Percentiles rank a stretch among this genome's conserved stretches.
These are phyloP conservation scores for sorghum (Sorghum bicolor) DNA, from an alignment of 176 grass and related monocot genomes.

Conservation along the genomic window Sorghum_bicolor_NCBIv3 NC_012873.2:54075001-54075500, in stretches of 20 bases:
- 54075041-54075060: slow-evolving; percentile 27
- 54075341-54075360: neutral
- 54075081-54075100: slow-evolving; percentile 1
- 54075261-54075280: neutral
- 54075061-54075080: slow-evolving; percentile 14
- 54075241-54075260: neutral
- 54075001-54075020: slow-evolving; percentile 31
- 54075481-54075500: neutral
- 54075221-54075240: slow-evolving; percentile 31
- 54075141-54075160: slow-evolving; percentile 1
- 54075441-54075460: neutral
- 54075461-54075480: neutral
- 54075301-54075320: neutral
- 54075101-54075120: neutral
- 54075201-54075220: slow-evolving; percentile 21
- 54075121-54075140: slow-evolving; percentile 6
- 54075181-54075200: slow-evolving; percentile 16
- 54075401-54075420: neutral
- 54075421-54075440: neutral
- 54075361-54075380: neutral
- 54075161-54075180: slow-evolving; percentile 37
- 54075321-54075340: neutral
- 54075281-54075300: neutral
- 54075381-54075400: neutral
- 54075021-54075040: slow-evolving; percentile 18